Conservation (phyloP, 2,329 filamentous ascomycete genomes). For the Nannizzia gypsea region DNA sequence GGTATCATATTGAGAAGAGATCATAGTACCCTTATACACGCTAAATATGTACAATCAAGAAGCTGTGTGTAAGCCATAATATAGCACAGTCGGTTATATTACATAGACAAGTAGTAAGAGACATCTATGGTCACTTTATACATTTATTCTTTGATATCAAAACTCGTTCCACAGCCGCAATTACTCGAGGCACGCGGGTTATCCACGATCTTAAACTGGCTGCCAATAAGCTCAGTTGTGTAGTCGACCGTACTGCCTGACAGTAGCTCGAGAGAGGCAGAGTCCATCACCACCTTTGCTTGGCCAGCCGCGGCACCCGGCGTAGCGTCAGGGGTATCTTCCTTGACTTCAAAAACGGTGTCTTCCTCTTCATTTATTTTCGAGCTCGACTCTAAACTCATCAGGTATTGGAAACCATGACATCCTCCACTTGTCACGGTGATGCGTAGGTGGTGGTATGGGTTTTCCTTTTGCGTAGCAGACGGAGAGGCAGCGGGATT, state of each 20-base stretch:
- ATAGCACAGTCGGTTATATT: neutral
- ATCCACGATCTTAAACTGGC: constrained; percentile 91
- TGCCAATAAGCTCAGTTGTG: constrained; percentile 87
- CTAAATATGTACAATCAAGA: neutral
- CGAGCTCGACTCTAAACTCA: constrained; percentile 57
- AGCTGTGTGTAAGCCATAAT: neutral
- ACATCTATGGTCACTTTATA: neutral
- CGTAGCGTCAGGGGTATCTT: constrained; percentile 18
- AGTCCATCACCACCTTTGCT: constrained; percentile 82
- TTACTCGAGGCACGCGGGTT: constrained; percentile 87
- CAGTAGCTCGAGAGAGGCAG: constrained; percentile 72
- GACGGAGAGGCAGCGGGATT: constrained; percentile 34
- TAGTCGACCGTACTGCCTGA: constrained; percentile 94
- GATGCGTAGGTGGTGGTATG: constrained; percentile 75
- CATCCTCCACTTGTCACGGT: constrained; percentile 89
- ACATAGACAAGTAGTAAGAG: neutral
- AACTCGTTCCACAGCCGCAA: constrained; percentile 94
- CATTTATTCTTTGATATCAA: constrained; percentile 53
- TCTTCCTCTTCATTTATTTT: constrained; percentile 63
- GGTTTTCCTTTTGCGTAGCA: constrained; percentile 44
- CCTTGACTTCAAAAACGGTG: constrained; percentile 65
- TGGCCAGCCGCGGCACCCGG: constrained; percentile 32
- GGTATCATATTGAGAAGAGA: neutral
- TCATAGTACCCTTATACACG: neutral
- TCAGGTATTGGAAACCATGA: constrained; percentile 95